These are phyloP conservation scores for Penicillium sp. DNA, from an alignment of 2,329 filamentous ascomycete species.

Conservation along the genomic window DNA sequence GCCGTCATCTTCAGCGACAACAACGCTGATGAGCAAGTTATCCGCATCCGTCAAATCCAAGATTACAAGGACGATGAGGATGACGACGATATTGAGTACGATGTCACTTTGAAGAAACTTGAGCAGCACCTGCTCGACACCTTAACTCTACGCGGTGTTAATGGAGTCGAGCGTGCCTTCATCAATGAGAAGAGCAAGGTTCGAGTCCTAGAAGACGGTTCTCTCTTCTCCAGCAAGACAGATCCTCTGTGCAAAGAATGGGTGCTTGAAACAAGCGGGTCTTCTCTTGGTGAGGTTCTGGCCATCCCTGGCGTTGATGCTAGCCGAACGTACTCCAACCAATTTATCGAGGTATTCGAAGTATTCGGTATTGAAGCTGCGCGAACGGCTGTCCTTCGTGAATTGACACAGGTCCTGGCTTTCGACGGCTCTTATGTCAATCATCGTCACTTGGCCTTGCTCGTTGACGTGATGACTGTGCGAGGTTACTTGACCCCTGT, in stretches of 20 bases:
- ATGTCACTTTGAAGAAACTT: constrained; percentile 89
- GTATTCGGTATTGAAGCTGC: constrained; percentile 97
- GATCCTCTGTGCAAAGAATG: constrained; percentile 83
- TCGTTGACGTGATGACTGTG: constrained; percentile 98
- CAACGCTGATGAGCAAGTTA: constrained; percentile 93
- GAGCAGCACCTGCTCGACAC: constrained; percentile 91
- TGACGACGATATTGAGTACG: constrained; percentile 76
- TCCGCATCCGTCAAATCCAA: constrained; percentile 84
- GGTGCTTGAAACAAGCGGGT: constrained; percentile 95
- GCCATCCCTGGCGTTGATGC: constrained; percentile 87
- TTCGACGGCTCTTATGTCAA: constrained; percentile 99
- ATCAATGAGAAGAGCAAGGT: constrained; percentile 80
- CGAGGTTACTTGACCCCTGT: constrained; percentile 93
- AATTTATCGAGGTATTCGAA: constrained; percentile 91
- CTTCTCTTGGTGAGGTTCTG: constrained; percentile 81
- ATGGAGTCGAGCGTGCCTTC: constrained; percentile 88
- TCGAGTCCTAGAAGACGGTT: constrained; percentile 70
- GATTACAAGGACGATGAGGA: constrained; percentile 75
- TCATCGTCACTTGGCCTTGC: constrained; percentile 90
- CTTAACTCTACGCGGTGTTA: constrained; percentile 86
- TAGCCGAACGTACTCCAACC: constrained; percentile 87
- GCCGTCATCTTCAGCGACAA: constrained; percentile 97
- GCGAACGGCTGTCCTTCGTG: constrained; percentile 81
- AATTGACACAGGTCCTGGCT: constrained; percentile 89
- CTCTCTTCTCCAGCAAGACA: constrained; percentile 73